phyloP scores from a whole-genome alignment of 352 stramenopile species.

The Pythium angustatum region DNA sequence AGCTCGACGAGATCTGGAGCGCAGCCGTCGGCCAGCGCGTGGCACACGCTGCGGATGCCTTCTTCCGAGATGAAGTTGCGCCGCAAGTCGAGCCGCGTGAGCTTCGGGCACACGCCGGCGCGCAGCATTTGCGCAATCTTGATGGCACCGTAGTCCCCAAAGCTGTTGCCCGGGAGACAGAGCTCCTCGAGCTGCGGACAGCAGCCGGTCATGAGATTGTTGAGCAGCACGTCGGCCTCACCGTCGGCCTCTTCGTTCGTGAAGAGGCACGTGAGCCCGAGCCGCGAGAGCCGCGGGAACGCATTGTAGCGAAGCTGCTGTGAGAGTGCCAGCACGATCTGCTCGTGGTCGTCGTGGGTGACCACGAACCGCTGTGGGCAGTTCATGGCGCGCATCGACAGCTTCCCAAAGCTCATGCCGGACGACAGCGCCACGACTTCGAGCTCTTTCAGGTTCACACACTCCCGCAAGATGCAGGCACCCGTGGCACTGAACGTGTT shows the following conservation, averaged over 20 bases:
- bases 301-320: conserved; percentile 61
- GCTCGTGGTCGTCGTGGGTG: conserved; percentile 85
- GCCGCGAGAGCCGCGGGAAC: conserved; percentile 54
- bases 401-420: conserved; percentile 79
- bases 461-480: conserved; percentile 57
- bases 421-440: conserved; percentile 82
- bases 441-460: conserved; percentile 62
- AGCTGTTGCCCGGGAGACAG: conserved; percentile 81
- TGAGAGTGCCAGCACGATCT: conserved; percentile 77
- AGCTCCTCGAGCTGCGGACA: conserved; percentile 79
- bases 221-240: conserved; percentile 79
- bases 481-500: conserved; percentile 31
- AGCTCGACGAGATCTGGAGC: conserved; percentile 69
- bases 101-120: conserved; percentile 71
- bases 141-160: conserved; percentile 80
- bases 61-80: conserved; percentile 88
- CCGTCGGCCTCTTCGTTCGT: conserved; percentile 87
- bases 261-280: conserved; percentile 81
- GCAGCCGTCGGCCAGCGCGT: conserved; percentile 69
- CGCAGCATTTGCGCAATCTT: conserved; percentile 85
- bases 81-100: conserved; percentile 76
- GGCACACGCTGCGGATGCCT: conserved; percentile 68
- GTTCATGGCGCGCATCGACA: conserved; percentile 83
- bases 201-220: conserved; percentile 76
- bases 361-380: conserved; percentile 86